Conservation (phyloP, 805 yeast genomes). For the Kluyveromyces siamensis region DNA sequence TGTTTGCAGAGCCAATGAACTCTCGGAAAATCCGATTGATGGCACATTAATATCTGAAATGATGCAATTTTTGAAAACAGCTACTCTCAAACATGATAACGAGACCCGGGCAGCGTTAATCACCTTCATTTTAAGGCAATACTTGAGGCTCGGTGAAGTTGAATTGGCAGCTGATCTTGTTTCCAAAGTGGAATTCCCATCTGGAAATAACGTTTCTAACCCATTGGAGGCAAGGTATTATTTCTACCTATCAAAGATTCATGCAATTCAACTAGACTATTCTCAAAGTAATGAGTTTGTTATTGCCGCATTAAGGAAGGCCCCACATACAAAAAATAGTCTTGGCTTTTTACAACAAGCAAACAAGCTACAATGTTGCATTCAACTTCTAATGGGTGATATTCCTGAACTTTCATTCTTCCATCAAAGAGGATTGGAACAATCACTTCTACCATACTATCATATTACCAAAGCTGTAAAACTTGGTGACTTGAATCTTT, state of each 20-base stretch:
- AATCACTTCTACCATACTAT: conserved; percentile 69
- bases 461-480: conserved; percentile 87
- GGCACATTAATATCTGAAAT: conserved; percentile 57
- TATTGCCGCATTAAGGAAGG: conserved; percentile 91
- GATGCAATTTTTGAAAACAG: conserved; percentile 70
- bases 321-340: conserved; percentile 83
- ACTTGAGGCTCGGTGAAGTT: conserved; percentile 68
- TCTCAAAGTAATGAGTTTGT: conserved; percentile 83
- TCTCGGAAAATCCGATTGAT: conserved; percentile 32
- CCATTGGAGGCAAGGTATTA: conserved; percentile 87
- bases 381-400: conserved; percentile 93
- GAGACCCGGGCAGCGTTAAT: conserved; percentile 86
- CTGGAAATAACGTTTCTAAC: conserved; percentile 57
- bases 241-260: conserved; percentile 84
- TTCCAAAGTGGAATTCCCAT: conserved; percentile 81
- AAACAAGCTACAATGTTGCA: conserved; percentile 75
- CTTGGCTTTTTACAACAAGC: conserved; percentile 85
- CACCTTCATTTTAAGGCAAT: conserved; percentile 77
- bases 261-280: conserved; percentile 87
- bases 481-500: conserved; percentile 77
- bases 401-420: conserved; percentile 84
- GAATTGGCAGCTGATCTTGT: conserved; percentile 84
- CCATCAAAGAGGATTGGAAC: conserved; percentile 50
- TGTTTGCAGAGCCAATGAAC: conserved; percentile 68
- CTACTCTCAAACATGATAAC: conserved; percentile 83